These are phyloP conservation scores for Linnemannia exigua DNA, from an alignment of 192 early-diverging fungal species.

Conservation along the genomic window DNA sequence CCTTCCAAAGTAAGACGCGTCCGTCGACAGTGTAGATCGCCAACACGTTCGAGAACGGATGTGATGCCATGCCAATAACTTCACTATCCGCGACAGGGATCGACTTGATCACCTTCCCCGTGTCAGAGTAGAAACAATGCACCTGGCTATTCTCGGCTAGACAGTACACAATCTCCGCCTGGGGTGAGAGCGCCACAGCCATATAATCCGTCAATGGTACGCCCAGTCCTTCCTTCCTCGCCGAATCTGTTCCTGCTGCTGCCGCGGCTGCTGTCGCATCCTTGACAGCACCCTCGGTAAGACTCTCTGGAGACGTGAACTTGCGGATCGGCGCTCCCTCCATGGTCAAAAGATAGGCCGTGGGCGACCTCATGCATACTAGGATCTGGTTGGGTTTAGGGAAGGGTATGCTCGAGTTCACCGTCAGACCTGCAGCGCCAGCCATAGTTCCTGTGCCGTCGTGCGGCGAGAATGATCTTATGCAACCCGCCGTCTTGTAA, in stretches of 20 bases:
- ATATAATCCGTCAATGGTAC: slow-evolving; percentile 46
- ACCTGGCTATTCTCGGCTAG: slow-evolving; percentile 78
- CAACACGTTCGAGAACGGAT: slow-evolving; percentile 89
- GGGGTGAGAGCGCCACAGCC: slow-evolving; percentile 72
- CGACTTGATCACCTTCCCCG: slow-evolving; percentile 64
- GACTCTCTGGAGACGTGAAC: slow-evolving; percentile 61
- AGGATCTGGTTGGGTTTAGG: slow-evolving; percentile 80
- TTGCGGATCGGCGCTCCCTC: slow-evolving; percentile 72
- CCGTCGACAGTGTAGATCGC: slow-evolving; percentile 79
- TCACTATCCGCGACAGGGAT: slow-evolving; percentile 71
- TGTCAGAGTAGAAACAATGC: slow-evolving; percentile 77
- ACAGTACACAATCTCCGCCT: slow-evolving; percentile 88
- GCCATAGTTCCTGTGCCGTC: slow-evolving; percentile 67
- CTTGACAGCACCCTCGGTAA: slow-evolving; percentile 41
- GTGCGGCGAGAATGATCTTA: slow-evolving; percentile 71
- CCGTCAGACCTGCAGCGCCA: slow-evolving; percentile 61
- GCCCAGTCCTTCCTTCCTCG: slow-evolving; percentile 34
- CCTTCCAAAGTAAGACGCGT: slow-evolving; percentile 71
- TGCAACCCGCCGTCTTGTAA: slow-evolving; percentile 76
- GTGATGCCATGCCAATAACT: slow-evolving; percentile 82
- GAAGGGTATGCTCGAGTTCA: slow-evolving; percentile 71
- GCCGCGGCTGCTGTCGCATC: slow-evolving; percentile 28
- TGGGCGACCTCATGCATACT: slow-evolving; percentile 84
- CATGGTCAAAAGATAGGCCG: slow-evolving; percentile 77
- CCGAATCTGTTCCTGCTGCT: slow-evolving; percentile 21